A percentile compares a stretch with the other conserved stretches of the same genome.
phyloP scores from a whole-genome alignment of 2,329 filamentous ascomycete species.

The Trichoderma sp. region DNA sequence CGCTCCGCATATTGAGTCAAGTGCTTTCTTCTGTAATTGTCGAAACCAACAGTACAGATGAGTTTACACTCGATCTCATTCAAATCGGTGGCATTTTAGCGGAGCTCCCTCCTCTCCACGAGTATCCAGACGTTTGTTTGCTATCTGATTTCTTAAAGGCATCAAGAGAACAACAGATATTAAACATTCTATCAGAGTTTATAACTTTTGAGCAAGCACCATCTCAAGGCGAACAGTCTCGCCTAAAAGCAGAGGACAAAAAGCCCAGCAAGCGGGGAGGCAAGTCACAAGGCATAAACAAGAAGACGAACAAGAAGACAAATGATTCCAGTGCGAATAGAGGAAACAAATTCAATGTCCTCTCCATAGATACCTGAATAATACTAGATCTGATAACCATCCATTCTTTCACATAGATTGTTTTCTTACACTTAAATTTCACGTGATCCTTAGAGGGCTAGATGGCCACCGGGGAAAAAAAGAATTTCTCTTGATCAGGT shows the following conservation, averaged over 20 bases:
- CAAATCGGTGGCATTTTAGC: slow-evolving; percentile 25
- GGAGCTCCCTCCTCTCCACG: slow-evolving; percentile 27
- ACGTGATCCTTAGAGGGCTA: too few relatives aligned
- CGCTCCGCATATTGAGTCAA: slow-evolving; percentile 50
- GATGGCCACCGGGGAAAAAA: too few relatives aligned
- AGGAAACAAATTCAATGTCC: slow-evolving; percentile 20
- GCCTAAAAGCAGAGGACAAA: not conserved
- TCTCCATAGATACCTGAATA: slow-evolving; percentile 15
- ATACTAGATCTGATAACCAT: not conserved
- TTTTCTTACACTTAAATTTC: too few relatives aligned
- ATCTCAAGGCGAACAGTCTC: not conserved
- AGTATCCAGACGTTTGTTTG: slow-evolving; percentile 27
- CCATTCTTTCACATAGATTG: too few relatives aligned
- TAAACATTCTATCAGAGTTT: slow-evolving; percentile 23
- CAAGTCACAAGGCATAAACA: not conserved
- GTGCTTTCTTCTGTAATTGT: slow-evolving; percentile 27
- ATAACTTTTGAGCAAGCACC: slow-evolving; percentile 20
- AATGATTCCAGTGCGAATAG: not conserved
- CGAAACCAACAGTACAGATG: not conserved
- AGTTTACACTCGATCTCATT: not conserved
- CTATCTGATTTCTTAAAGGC: slow-evolving; percentile 24
- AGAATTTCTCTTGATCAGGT: too few relatives aligned
- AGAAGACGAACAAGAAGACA: not conserved
- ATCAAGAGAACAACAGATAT: slow-evolving; percentile 13
- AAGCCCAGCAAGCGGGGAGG: not conserved